Evolutionary conservation across 192 early-diverging fungal genomes (phyloP).

Genomic region (Coemansia sp.): DNA sequence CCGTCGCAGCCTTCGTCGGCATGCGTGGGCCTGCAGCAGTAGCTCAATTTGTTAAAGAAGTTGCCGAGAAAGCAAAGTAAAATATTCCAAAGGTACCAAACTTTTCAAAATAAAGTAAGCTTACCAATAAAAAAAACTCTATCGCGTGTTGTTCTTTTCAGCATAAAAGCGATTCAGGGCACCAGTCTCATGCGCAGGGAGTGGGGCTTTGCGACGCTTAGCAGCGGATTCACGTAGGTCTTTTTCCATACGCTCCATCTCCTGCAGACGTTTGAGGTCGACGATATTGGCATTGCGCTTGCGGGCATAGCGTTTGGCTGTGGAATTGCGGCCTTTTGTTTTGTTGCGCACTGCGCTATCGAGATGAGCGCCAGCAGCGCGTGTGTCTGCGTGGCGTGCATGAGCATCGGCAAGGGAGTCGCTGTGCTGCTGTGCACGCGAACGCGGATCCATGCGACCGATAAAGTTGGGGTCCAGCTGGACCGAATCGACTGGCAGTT

Average conservation of each 20-base stretch:
- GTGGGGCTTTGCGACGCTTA: conserved; percentile 10
- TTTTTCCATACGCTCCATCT: conserved; percentile 31
- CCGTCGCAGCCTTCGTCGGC: conserved; percentile 69
- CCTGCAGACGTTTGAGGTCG: conserved; percentile 60
- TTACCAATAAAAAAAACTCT: background rate
- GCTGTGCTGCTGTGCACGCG: conserved; percentile 27
- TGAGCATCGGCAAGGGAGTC: conserved; percentile 11
- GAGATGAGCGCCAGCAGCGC: conserved; percentile 31
- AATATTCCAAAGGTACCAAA: conserved; percentile 1
- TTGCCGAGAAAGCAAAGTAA: conserved; percentile 21
- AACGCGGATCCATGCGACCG: conserved; percentile 72
- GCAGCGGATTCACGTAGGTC: conserved; percentile 19
- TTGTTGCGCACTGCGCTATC: conserved; percentile 44
- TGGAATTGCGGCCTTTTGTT: conserved; percentile 58
- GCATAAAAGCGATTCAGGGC: conserved; percentile 38
- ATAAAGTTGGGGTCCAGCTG: conserved; percentile 78
- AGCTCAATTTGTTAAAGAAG: conserved; percentile 56
- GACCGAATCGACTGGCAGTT: conserved; percentile 94
- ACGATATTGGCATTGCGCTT: conserved; percentile 81
- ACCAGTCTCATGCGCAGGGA: conserved; percentile 39
- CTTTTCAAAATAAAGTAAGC: background rate
- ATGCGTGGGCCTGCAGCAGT: conserved; percentile 48
- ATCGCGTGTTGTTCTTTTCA: conserved; percentile 26
- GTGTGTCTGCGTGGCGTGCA: conserved; percentile 19
- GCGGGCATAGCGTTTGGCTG: conserved; percentile 71